phyloP scores from a whole-genome alignment of 805 yeast species.

The Wickerhamiella brachini region DNA sequence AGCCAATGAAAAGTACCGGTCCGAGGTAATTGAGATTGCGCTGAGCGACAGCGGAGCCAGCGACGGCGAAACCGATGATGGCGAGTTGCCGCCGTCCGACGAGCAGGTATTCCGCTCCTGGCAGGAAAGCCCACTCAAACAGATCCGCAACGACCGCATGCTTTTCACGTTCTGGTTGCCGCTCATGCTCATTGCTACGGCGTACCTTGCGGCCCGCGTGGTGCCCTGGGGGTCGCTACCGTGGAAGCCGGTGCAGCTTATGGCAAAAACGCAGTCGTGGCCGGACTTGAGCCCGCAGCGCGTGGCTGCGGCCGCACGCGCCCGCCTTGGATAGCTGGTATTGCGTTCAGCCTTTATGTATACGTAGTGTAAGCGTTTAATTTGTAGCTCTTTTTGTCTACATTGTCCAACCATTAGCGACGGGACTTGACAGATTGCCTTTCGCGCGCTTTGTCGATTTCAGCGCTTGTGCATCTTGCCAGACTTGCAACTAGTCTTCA shows the following conservation, averaged over 20 bases:
- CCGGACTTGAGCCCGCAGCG: not conserved
- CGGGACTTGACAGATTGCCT: no score
- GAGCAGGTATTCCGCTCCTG: constrained; percentile 22
- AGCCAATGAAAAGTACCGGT: constrained; percentile 12
- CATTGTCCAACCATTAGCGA: no score
- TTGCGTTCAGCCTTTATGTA: no score
- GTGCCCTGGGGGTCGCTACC: not conserved
- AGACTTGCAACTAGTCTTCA: no score
- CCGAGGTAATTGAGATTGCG: constrained; percentile 9
- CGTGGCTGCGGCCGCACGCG: not conserved
- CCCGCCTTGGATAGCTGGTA: not conserved
- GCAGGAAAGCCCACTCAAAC: constrained; percentile 27
- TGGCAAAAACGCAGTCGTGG: not conserved
- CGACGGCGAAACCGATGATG: constrained; percentile 9
- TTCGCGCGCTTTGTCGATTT: no score
- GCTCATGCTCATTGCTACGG: constrained; percentile 31
- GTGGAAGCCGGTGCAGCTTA: not conserved
- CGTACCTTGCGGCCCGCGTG: constrained; percentile 1
- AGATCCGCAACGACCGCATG: constrained; percentile 61
- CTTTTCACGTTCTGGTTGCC: constrained; percentile 88
- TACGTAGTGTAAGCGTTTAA: not conserved
- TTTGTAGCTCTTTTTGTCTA: no score
- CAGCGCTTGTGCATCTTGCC: no score
- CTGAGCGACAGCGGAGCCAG: constrained; percentile 14
- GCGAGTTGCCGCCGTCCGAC: not conserved